Evolutionary conservation across 2,329 filamentous ascomycete species (phyloP).

Genomic region (Fusarium multiceps): DNA sequence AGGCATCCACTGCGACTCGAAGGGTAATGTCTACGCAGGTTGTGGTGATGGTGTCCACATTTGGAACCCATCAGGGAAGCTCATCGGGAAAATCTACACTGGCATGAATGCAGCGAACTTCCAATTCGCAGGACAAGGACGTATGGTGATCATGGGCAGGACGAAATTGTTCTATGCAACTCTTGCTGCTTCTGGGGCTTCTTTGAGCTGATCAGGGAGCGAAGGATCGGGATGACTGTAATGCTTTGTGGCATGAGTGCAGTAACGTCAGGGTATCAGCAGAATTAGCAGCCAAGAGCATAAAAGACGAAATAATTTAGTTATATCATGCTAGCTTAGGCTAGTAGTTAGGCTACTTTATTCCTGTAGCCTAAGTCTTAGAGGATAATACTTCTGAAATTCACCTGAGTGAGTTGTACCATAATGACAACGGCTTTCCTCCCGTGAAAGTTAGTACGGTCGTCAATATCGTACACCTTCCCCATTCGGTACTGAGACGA

Average conservation of each 20-base stretch:
- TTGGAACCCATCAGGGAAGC: slow-evolving; percentile 58
- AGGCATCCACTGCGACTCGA: slow-evolving; percentile 66
- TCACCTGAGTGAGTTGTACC: no score
- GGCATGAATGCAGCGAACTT: slow-evolving; percentile 59
- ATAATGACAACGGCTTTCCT: no score
- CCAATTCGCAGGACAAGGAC: slow-evolving; percentile 55
- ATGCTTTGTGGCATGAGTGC: no score
- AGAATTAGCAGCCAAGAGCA: no score
- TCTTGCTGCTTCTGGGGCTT: slow-evolving; percentile 33
- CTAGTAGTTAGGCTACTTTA: no score
- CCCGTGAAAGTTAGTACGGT: background rate
- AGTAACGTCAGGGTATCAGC: no score
- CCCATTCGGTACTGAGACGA: background rate
- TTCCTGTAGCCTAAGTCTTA: no score
- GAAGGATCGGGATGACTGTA: background rate
- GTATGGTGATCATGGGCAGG: slow-evolving; percentile 51
- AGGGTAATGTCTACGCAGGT: slow-evolving; percentile 66
- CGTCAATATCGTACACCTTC: background rate
- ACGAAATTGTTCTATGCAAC: slow-evolving; percentile 51
- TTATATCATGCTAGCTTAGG: no score
- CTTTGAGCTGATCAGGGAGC: slow-evolving; percentile 11
- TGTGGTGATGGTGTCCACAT: slow-evolving; percentile 63
- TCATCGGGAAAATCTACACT: slow-evolving; percentile 67
- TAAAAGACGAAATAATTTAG: no score
- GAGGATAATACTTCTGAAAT: no score